Base-by-base conservation (phyloP, 768 basidiomycete genomes). In the Phlebiopsis flavidoalba region DNA sequence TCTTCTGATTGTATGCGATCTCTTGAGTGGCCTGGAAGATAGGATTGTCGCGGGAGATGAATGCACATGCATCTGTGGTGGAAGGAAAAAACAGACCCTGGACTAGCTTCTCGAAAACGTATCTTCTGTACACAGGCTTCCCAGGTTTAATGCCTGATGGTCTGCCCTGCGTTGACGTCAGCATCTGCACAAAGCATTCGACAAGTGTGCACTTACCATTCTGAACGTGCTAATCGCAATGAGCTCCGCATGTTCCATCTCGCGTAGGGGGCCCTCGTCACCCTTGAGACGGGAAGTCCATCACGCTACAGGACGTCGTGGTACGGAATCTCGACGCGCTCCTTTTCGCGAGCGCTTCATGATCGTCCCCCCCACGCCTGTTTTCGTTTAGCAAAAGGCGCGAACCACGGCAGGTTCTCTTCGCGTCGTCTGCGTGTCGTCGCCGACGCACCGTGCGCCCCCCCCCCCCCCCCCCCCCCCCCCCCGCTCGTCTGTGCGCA, bases 211-310 rank as follows among this genome's bases (percentile, higher is more conserved):
- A 64, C 75, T 35, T 35, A 88, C 93, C 91, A 62, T 96, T 85
- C 19, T 79, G 72, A n/a, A n/a, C 6, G 89, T 92, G 7, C 80
- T 81, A 50, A 99, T 88, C 0, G 86, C 77, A 62, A 99, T 92
- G 54, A 98, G 72, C 74, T 93, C 95, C 5, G 88, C 86, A 62
- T 92, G 88, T 70, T 98, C 96, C 85, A 98, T 87, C 31, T 80
- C 83, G 62, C 92, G 81, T 58, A 98, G 69, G 1, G 91, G 79
- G 6, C 77, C 75, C 69, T 96, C 95, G 64, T 95, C 87, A n/a
- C 89, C 92, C 70, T 93, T 95, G 83, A 95, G n/a, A 97, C 0
- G 91, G 93, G 69, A 88, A 88, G 54, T 92, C 88, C 53, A 89
- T 73, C 56, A n/a, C n/a, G n/a, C n/a, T n/a, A n/a, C n/a, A 98